These are phyloP conservation scores for Chytriomyces sp. DNA, from an alignment of 192 early-diverging fungal species.

Conservation along the genomic window DNA sequence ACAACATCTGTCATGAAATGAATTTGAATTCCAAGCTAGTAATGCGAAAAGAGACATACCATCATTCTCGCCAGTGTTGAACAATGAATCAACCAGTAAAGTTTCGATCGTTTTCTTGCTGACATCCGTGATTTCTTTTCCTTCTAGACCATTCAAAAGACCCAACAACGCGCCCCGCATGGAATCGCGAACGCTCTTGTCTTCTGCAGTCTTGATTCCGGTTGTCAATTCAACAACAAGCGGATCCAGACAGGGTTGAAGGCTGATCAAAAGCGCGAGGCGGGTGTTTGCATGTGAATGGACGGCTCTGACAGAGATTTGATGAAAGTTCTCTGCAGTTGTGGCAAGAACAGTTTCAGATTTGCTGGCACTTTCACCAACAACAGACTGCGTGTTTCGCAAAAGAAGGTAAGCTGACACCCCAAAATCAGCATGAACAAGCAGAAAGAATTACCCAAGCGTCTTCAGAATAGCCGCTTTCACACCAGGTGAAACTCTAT, in stretches of 20 bases:
- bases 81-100: constrained; percentile 66
- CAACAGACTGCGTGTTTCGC: constrained; percentile 57
- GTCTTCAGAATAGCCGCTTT: constrained; percentile 93
- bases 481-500: constrained; percentile 87
- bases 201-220: constrained; percentile 67
- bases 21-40: neutral
- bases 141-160: constrained; percentile 62
- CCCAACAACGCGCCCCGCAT: constrained; percentile 78
- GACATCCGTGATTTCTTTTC: constrained; percentile 62
- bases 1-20: constrained; percentile 49
- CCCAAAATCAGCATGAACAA: constrained; percentile 25
- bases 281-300: constrained; percentile 77
- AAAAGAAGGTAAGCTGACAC: constrained; percentile 10
- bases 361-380: constrained; percentile 83
- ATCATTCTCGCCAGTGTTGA: constrained; percentile 54
- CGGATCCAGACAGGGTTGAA: constrained; percentile 80
- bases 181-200: constrained; percentile 63
- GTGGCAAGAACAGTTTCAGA: constrained; percentile 96
- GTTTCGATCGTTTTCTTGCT: constrained; percentile 66
- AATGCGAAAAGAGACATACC: constrained; percentile 17
- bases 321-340: constrained; percentile 96
- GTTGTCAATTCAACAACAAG: constrained; percentile 74
- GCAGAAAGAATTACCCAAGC: constrained; percentile 60
- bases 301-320: constrained; percentile 82
- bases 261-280: constrained; percentile 68